These are phyloP conservation scores for Megacollybia platyphylla DNA, from an alignment of 1,284 basidiomycete species.

Conservation along the genomic window DNA sequence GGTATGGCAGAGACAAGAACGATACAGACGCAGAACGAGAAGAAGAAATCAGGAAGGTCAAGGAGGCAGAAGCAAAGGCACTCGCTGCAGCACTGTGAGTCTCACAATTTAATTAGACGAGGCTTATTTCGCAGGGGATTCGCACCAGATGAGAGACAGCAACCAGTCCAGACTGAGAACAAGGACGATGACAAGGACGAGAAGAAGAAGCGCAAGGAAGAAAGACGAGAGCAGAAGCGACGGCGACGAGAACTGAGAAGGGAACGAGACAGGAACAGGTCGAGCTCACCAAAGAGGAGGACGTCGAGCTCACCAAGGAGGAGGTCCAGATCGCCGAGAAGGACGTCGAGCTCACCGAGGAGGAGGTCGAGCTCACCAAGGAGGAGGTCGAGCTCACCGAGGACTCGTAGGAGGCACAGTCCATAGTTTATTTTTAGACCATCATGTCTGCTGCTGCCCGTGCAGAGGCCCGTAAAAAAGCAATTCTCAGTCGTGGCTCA, in stretches of 20 bases:
- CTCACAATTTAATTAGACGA: background rate
- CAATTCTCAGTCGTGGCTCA: slow-evolving; percentile 53
- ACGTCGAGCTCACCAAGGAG: background rate
- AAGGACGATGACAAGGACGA: slow-evolving; percentile 30
- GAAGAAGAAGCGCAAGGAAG: slow-evolving; percentile 39
- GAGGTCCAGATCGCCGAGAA: background rate
- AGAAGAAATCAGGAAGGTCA: slow-evolving; percentile 70
- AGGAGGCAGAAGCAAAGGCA: slow-evolving; percentile 82
- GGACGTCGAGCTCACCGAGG: background rate
- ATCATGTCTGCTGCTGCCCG: slow-evolving; percentile 36
- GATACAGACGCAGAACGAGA: slow-evolving; percentile 29
- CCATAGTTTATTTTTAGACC: background rate
- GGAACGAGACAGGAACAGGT: slow-evolving; percentile 19
- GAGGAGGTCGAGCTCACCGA: background rate
- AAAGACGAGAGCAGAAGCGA: slow-evolving; percentile 50
- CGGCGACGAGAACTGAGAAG: slow-evolving; percentile 37
- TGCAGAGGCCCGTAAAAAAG: slow-evolving; percentile 62
- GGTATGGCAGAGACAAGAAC: slow-evolving; percentile 66
- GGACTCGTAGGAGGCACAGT: background rate
- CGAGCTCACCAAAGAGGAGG: background rate
- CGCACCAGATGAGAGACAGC: slow-evolving; percentile 28
- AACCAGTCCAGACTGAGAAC: slow-evolving; percentile 12
- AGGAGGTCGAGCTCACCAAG: background rate
- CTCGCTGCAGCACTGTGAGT: slow-evolving; percentile 67
- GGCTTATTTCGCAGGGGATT: slow-evolving; percentile 36